Evolutionary conservation across 768 basidiomycete species (phyloP).

Genomic region (Podaxis mareebaensis): DNA sequence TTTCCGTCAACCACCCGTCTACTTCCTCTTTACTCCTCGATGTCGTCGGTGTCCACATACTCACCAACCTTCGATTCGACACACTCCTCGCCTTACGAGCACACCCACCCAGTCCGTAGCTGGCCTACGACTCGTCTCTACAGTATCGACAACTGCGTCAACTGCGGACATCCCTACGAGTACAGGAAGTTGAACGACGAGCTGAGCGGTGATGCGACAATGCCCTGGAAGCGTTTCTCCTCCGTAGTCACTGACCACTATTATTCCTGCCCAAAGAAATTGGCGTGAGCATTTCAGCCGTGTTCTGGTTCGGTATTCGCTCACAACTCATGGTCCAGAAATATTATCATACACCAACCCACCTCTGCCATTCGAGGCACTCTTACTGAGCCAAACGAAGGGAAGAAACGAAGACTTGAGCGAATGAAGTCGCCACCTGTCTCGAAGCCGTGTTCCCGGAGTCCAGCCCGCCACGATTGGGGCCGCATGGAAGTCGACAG

Average conservation of each 20-base stretch:
- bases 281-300: background rate
- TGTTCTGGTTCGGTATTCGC: background rate
- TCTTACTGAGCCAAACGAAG: background rate
- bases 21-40: background rate
- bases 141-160: slow-evolving; percentile 2
- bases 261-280: slow-evolving; percentile 8
- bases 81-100: background rate
- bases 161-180: slow-evolving; percentile 7
- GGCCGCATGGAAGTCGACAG: slow-evolving; percentile 8
- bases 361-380: slow-evolving; percentile 14
- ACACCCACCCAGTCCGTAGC: background rate
- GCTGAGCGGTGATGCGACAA: background rate
- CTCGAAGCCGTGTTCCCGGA: slow-evolving; percentile 2
- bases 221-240: slow-evolving; percentile 5
- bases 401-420: background rate
- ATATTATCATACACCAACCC: slow-evolving; percentile 4
- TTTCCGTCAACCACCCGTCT: background rate
- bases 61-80: background rate
- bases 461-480: slow-evolving; percentile 2
- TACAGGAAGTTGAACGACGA: slow-evolving; percentile 3
- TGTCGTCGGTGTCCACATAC: background rate
- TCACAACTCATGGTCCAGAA: background rate
- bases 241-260: slow-evolving; percentile 7
- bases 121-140: background rate
- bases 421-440: background rate